These are phyloP conservation scores for Adansonia rubrostipa DNA, from an alignment of 441 rosid genomes.

Conservation along the genomic window DNA sequence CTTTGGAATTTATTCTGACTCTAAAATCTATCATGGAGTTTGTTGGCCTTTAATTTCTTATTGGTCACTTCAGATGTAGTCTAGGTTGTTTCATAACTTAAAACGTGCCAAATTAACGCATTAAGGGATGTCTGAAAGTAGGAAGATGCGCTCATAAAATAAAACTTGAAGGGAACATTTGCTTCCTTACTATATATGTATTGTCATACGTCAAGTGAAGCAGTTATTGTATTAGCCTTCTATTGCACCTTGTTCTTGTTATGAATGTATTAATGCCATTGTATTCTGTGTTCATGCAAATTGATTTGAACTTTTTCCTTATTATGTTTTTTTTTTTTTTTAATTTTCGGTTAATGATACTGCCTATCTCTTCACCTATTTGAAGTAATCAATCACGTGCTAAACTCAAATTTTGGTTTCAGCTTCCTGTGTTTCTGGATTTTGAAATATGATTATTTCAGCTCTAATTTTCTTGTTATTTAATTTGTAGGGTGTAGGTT, in stretches of 20 bases:
- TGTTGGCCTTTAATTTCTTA: background rate
- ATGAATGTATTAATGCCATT: background rate
- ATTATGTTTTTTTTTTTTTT: background rate
- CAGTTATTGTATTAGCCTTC: background rate
- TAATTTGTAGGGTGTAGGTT: constrained; percentile 50
- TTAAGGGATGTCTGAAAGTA: background rate
- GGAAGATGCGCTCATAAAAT: background rate
- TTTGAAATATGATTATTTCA: background rate
- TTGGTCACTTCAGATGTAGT: background rate
- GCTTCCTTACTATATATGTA: background rate
- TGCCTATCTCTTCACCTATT: background rate
- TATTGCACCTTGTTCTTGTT: background rate
- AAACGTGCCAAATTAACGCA: background rate
- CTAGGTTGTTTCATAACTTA: background rate
- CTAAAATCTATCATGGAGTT: background rate
- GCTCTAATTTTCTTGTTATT: constrained; percentile 21
- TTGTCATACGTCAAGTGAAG: background rate
- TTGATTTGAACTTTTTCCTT: background rate
- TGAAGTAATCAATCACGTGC: background rate
- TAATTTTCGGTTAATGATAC: background rate
- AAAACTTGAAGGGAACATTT: background rate
- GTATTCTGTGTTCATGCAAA: background rate
- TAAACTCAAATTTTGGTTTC: background rate
- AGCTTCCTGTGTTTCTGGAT: background rate
- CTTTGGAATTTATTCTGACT: background rate